Evolutionary conservation across 495 filamentous ascomycete species (phyloP), one percentile per base, ranked within the genome.

Genomic region (Corynascus novoguineensis): DNA sequence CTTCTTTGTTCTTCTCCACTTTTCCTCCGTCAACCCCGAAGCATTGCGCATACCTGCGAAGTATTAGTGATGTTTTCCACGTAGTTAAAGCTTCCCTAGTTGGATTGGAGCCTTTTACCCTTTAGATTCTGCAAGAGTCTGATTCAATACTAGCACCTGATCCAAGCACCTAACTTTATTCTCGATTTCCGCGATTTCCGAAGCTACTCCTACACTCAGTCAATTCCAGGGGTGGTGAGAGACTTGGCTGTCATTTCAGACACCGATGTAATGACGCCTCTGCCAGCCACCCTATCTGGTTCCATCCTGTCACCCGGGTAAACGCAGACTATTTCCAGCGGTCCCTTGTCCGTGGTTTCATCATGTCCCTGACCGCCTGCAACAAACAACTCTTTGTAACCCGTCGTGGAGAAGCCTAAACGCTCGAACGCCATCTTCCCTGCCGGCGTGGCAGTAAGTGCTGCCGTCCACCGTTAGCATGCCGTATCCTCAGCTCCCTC

Each of bases 351-450:
- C 4, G 8, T 19, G 22, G 14, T 10, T 4, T 9, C 1, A 29
- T 0, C 21, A 12, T 31, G 21, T 4, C 15, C 32, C 8, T 19
- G 9, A 4, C 14, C 21, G 12, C 34, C 44, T 5, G n/a, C 9
- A 25, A 64, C 51, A 51, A 71, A 68, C 0, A 63, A 49, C 55
- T 71, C 69, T 19, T 27, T 51, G 21, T 71, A 71, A 4, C 69
- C 69, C 1, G 69, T 71, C 0, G 61, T 47, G 15, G 27, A 31
- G 42, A 69, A 71, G 0, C 65, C 67, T 46, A 68, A 37, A 8
- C 65, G 60, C 17, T 57, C 37, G 46, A 66, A 71, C 9, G 60
- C 54, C 34, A 49, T 61, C 15, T 60, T 64, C 6, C 69, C 69
- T 8, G 57, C 61, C 3, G 54, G 29, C 1, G 65, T 69, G 3